These are phyloP conservation scores for Ophiocordyceps polyrhachis-furcata DNA, from an alignment of 2,329 filamentous ascomycete genomes.

Conservation along the genomic window DNA sequence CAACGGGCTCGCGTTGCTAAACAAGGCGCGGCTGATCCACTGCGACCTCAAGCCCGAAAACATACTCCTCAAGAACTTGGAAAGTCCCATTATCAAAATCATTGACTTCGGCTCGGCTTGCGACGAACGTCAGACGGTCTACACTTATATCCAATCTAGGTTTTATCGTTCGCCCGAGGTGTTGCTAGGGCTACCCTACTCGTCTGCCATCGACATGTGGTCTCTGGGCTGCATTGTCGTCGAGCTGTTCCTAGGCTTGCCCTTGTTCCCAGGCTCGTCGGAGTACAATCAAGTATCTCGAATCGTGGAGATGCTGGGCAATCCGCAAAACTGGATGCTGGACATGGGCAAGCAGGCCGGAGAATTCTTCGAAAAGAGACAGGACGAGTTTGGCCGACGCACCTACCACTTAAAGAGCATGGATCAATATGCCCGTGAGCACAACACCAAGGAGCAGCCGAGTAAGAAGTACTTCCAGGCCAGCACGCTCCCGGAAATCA, in stretches of 20 bases:
- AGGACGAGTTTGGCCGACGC: slow-evolving; percentile 81
- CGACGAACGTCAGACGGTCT: slow-evolving; percentile 94
- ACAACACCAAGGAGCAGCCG: slow-evolving; percentile 91
- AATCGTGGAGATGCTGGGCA: slow-evolving; percentile 94
- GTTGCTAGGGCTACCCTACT: slow-evolving; percentile 85
- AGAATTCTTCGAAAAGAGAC: slow-evolving; percentile 87
- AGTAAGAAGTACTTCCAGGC: slow-evolving; percentile 99
- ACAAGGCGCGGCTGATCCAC: slow-evolving; percentile 92
- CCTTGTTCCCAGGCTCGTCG: slow-evolving; percentile 88
- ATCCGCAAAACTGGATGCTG: slow-evolving; percentile 96
- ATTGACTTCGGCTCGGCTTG: slow-evolving; percentile 98
- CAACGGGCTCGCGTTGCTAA: slow-evolving; percentile 77
- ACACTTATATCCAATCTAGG: slow-evolving; percentile 96
- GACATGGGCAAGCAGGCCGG: slow-evolving; percentile 97
- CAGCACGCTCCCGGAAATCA: slow-evolving; percentile 86
- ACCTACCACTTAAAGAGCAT: slow-evolving; percentile 89
- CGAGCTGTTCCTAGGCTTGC: slow-evolving; percentile 85
- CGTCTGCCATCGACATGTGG: slow-evolving; percentile 99
- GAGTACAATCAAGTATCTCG: slow-evolving; percentile 97
- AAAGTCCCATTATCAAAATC: slow-evolving; percentile 98
- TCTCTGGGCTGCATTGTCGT: slow-evolving; percentile 96
- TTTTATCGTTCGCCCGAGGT: slow-evolving; percentile 98
- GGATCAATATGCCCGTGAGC: slow-evolving; percentile 93
- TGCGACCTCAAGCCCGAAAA: slow-evolving; percentile 98
- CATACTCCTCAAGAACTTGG: slow-evolving; percentile 90